A percentile compares a stretch with the other conserved stretches of the same genome.
Conservation (phyloP, 495 filamentous ascomycete species). For the Podospora comata region DNA sequence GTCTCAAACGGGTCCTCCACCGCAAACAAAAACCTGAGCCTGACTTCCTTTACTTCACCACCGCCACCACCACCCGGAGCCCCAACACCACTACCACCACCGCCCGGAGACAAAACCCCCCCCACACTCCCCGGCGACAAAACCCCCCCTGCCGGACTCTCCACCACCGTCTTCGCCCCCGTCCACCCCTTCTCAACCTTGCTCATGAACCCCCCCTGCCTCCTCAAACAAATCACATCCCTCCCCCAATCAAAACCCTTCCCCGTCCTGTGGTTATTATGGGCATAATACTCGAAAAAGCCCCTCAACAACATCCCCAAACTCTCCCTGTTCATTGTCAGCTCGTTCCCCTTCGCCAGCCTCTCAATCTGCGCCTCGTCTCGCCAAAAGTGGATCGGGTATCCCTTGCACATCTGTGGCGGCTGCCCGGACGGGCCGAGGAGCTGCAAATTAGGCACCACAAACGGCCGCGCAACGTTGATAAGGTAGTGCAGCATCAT, state of each 20-base stretch:
- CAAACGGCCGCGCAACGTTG: constrained; percentile 70
- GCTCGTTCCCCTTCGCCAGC: constrained; percentile 46
- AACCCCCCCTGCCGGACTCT: constrained; percentile 8
- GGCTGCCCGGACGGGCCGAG: constrained; percentile 44
- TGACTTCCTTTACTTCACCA: constrained; percentile 54
- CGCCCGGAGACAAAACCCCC: neutral
- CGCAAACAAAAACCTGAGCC: constrained; percentile 76
- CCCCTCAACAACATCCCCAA: constrained; percentile 65
- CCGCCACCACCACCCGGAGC: neutral
- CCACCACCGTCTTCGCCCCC: constrained; percentile 58
- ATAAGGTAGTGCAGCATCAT: constrained; percentile 91
- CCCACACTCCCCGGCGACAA: neutral
- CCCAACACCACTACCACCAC: neutral
- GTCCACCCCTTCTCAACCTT: constrained; percentile 78
- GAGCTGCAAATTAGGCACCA: constrained; percentile 74
- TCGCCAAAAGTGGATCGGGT: constrained; percentile 64
- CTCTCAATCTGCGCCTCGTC: constrained; percentile 59
- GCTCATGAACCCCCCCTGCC: constrained; percentile 59
- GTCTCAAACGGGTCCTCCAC: constrained; percentile 87
- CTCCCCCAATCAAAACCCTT: constrained; percentile 66
- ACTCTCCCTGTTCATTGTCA: constrained; percentile 59
- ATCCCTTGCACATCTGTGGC: constrained; percentile 50
- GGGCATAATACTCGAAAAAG: constrained; percentile 80
- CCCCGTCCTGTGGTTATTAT: constrained; percentile 42
- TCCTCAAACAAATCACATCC: constrained; percentile 69